Conservation (phyloP, 176 grass and related monocot genomes). For the Aegilops sharonensis region DNA sequence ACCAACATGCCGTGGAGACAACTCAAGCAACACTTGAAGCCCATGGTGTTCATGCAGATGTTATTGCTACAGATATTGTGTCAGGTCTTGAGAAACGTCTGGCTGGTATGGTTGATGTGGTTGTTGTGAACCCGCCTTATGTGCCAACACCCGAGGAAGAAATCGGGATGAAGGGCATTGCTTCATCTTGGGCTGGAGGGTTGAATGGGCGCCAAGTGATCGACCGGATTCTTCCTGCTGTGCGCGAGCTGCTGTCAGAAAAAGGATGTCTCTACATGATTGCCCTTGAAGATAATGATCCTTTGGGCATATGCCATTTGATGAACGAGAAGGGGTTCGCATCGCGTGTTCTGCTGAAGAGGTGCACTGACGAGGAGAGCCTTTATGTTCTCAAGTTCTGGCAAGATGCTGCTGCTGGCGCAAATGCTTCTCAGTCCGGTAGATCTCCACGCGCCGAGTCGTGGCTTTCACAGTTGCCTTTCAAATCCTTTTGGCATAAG, state of each 20-base stretch:
- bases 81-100: conserved; percentile 74
- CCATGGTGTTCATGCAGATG: conserved; percentile 77
- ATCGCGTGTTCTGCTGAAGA: conserved; percentile 77
- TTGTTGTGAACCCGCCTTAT: conserved; percentile 92
- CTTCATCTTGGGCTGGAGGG: conserved; percentile 93
- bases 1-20: conserved; percentile 65
- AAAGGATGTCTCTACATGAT: conserved; percentile 90
- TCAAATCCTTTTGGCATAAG: conserved; percentile 60
- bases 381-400: conserved; percentile 95
- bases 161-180: conserved; percentile 70
- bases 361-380: conserved; percentile 94
- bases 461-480: conserved; percentile 63
- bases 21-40: conserved; percentile 74
- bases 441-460: conserved; percentile 41
- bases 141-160: conserved; percentile 92
- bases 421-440: conserved; percentile 1
- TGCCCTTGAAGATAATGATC: conserved; percentile 83
- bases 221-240: conserved; percentile 72
- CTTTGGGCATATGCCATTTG: conserved; percentile 65
- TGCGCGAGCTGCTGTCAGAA: conserved; percentile 64
- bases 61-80: conserved; percentile 71
- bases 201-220: conserved; percentile 84
- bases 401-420: conserved; percentile 27
- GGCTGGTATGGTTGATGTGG: conserved; percentile 68
- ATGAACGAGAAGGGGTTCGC: conserved; percentile 87